Percentiles rank a stretch among this genome's conserved stretches.
phyloP scores from a whole-genome alignment of 192 early-diverging fungal species.

The Entophlyctis helioformis region DNA sequence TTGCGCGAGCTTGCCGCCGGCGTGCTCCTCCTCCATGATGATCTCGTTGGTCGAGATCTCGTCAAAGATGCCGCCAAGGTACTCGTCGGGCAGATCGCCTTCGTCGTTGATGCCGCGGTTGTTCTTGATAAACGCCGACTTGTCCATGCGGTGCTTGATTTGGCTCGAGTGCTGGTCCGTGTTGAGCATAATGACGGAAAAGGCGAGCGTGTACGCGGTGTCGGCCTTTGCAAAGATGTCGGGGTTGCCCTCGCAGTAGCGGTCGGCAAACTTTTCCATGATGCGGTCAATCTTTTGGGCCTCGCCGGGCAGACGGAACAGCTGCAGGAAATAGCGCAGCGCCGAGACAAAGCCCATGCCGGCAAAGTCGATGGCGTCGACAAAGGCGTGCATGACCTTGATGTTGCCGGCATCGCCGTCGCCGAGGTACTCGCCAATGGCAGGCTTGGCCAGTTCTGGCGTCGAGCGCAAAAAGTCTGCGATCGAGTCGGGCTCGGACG shows the following conservation, averaged over 20 bases:
- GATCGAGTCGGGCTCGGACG: slow-evolving; percentile 22
- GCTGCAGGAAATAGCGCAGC: slow-evolving; percentile 40
- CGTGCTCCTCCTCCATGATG: slow-evolving; percentile 83
- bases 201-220: slow-evolving; percentile 49
- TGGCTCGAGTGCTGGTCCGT: slow-evolving; percentile 44
- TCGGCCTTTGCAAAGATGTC: slow-evolving; percentile 47
- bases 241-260: slow-evolving; percentile 50
- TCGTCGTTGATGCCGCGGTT: slow-evolving; percentile 84
- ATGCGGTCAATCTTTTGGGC: slow-evolving; percentile 56
- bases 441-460: slow-evolving; percentile 29
- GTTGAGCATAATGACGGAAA: slow-evolving; percentile 56
- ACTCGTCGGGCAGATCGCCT: slow-evolving; percentile 57
- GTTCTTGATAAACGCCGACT: slow-evolving; percentile 42
- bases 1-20: slow-evolving; percentile 33
- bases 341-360: slow-evolving; percentile 41
- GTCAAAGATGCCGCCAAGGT: slow-evolving; percentile 66
- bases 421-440: slow-evolving; percentile 50
- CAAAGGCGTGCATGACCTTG: slow-evolving; percentile 46
- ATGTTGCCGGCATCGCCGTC: slow-evolving; percentile 37
- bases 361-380: slow-evolving; percentile 44
- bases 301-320: slow-evolving; percentile 52
- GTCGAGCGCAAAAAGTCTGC: slow-evolving; percentile 34
- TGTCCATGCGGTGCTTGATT: slow-evolving; percentile 52
- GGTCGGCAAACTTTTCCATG: slow-evolving; percentile 59
- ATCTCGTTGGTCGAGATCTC: slow-evolving; percentile 79